These are phyloP conservation scores for Umbelopsis sp. DNA, from an alignment of 192 early-diverging fungal species.

Conservation along the genomic window DNA sequence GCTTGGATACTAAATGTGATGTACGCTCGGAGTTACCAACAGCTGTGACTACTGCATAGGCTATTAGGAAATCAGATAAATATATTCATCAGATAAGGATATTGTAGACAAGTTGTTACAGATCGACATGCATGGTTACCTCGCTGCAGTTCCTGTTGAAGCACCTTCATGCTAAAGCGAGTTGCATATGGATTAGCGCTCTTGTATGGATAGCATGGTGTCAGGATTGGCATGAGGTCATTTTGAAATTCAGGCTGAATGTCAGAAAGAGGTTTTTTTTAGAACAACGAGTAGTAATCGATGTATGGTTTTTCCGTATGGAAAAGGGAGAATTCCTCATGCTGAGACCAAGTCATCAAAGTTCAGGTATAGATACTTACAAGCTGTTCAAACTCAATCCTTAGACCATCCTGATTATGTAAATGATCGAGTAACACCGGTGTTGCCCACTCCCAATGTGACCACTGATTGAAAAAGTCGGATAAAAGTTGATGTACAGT, in stretches of 20 bases:
- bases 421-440: conserved; percentile 24
- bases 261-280: neutral
- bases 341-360: too few species aligned
- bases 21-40: neutral
- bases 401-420: conserved; percentile 11
- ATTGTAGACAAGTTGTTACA: too few species aligned
- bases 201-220: conserved; percentile 34
- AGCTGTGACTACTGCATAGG: neutral
- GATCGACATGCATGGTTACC: neutral
- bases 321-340: too few species aligned
- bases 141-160: conserved; percentile 26
- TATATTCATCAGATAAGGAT: neutral
- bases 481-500: neutral
- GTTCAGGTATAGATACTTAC: neutral
- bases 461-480: conserved; percentile 28
- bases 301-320: too few species aligned
- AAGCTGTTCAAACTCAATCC: neutral
- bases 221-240: conserved; percentile 28
- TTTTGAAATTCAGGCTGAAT: conserved; percentile 20
- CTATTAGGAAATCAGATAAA: neutral
- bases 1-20: conserved; percentile 12
- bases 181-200: conserved; percentile 26
- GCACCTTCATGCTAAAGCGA: conserved; percentile 20
- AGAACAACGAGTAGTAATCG: neutral
- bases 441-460: conserved; percentile 27